A percentile compares a stretch with the other conserved stretches of the same genome.
phyloP scores from a whole-genome alignment of 2,329 filamentous ascomycete genomes.

The Colletotrichum phormii region DNA sequence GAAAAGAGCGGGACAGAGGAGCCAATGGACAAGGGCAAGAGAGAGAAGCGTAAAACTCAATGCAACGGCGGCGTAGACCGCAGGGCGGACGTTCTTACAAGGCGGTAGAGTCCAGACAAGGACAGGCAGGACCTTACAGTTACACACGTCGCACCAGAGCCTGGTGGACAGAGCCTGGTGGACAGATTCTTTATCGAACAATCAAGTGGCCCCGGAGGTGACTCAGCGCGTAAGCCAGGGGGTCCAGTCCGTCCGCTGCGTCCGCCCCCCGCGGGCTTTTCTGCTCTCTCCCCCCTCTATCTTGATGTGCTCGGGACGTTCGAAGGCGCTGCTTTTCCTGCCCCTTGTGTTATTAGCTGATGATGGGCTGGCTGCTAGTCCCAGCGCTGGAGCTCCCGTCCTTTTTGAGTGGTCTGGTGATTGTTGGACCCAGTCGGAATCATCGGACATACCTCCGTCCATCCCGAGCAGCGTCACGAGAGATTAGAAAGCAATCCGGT shows the following conservation, averaged over 20 bases:
- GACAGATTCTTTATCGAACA: neutral
- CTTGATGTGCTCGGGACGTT: neutral
- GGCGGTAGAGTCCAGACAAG: neutral
- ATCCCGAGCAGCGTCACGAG: constrained; percentile 16
- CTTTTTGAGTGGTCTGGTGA: constrained; percentile 16
- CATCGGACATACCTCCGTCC: constrained; percentile 8
- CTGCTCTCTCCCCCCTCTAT: neutral
- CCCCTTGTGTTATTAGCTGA: constrained; percentile 7
- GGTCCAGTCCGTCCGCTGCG: neutral
- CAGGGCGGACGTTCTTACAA: neutral
- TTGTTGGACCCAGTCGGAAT: constrained; percentile 18
- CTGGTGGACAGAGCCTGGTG: too few species aligned
- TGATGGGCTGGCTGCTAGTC: constrained; percentile 20
- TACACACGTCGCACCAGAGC: neutral
- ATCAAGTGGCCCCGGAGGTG: neutral
- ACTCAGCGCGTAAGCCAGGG: constrained; percentile 1
- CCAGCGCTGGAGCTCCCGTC: neutral
- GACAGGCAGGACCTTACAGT: neutral
- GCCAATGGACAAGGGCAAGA: neutral
- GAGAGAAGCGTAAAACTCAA: too few species aligned
- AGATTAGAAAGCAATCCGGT: constrained; percentile 30
- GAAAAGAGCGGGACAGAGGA: neutral
- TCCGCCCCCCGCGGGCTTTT: neutral
- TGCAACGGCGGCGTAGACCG: neutral
- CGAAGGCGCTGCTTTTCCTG: neutral